Evolutionary conservation across 805 yeast species (phyloP).

Genomic region (Kuraishia ogatae): DNA sequence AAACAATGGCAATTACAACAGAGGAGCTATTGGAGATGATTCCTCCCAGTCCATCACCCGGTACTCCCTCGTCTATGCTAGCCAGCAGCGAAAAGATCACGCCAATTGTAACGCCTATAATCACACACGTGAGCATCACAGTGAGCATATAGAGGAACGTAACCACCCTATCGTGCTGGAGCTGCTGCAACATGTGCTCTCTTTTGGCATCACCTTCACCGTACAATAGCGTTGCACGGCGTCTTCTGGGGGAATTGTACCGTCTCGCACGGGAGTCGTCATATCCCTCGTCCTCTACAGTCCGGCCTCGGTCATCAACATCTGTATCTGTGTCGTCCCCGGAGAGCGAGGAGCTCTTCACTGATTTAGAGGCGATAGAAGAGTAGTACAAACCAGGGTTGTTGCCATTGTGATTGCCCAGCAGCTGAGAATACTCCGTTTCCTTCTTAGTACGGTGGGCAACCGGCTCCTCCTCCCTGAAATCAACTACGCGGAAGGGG

Average conservation of each 20-base stretch:
- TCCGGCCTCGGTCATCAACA: background rate
- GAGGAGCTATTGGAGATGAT: conserved; percentile 11
- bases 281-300: background rate
- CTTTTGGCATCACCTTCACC: background rate
- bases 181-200: background rate
- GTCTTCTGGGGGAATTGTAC: background rate
- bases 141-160: conserved; percentile 3
- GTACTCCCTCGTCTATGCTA: conserved; percentile 1
- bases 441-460: background rate
- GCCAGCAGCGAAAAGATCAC: conserved; percentile 22
- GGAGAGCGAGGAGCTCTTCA: background rate
- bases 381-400: background rate
- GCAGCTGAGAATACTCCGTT: background rate
- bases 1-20: conserved; percentile 23
- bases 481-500: background rate
- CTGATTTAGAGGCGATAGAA: conserved; percentile 1
- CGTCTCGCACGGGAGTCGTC: background rate
- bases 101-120: conserved; percentile 36
- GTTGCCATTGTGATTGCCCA: background rate
- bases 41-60: conserved; percentile 4
- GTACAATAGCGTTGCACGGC: background rate
- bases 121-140: conserved; percentile 5
- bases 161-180: conserved; percentile 3
- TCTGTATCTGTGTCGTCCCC: background rate
- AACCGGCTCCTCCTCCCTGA: background rate